Conservation (phyloP, 495 filamentous ascomycete species). For the Aspergillus sclerotioniger region DNA sequence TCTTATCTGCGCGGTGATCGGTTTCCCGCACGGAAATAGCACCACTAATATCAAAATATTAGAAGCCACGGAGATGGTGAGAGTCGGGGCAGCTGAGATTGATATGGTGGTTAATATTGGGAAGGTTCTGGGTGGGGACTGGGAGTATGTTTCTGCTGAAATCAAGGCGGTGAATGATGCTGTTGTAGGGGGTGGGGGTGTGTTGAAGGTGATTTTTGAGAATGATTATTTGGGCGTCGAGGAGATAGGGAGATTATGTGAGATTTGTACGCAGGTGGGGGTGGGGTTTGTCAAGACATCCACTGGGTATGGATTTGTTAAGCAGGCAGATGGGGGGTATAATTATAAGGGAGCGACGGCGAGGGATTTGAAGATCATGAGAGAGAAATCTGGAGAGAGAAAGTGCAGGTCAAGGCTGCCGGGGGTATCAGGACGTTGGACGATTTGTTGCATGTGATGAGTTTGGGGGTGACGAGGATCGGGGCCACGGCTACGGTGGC, state of each 20-base stretch:
- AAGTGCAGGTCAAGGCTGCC: conserved; percentile 56
- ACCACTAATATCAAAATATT: conserved; percentile 52
- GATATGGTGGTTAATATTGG: conserved; percentile 61
- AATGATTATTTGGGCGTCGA: conserved; percentile 20
- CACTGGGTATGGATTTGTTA: conserved; percentile 57
- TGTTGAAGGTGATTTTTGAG: conserved; percentile 56
- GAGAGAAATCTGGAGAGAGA: conserved; percentile 34
- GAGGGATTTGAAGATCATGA: conserved; percentile 52
- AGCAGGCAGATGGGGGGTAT: conserved; percentile 48
- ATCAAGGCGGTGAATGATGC: conserved; percentile 48
- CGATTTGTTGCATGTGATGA: conserved; percentile 37
- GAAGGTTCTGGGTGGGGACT: conserved; percentile 54
- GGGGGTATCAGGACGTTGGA: conserved; percentile 48
- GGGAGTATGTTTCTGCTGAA: conserved; percentile 52
- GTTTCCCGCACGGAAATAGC: conserved; percentile 58
- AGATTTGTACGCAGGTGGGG: conserved; percentile 45
- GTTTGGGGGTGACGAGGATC: conserved; percentile 42
- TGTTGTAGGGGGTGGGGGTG: conserved; percentile 38
- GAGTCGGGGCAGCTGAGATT: conserved; percentile 50
- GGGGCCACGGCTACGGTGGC: conserved; percentile 53
- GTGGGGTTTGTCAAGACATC: conserved; percentile 60
- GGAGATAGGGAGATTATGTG: conserved; percentile 48
- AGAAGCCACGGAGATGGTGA: conserved; percentile 48
- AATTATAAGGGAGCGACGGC: conserved; percentile 51
- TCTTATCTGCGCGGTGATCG: conserved; percentile 53